phyloP scores from a whole-genome alignment of 176 grass and related monocot species.

The Raddia guianensis region DNA sequence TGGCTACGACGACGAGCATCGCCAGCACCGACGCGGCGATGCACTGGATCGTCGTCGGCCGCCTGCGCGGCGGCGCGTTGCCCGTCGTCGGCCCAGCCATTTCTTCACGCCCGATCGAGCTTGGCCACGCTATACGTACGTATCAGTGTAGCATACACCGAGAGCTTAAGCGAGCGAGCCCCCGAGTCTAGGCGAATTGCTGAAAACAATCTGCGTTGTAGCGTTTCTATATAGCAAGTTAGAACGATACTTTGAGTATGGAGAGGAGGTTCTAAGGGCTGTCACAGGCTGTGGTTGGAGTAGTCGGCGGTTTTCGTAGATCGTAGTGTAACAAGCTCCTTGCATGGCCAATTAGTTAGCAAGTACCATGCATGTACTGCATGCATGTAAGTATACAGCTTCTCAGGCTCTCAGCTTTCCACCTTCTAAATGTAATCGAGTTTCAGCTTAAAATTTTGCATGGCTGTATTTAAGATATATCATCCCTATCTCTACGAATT shows the following conservation, averaged over 20 bases:
- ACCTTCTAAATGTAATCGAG: too few relatives aligned
- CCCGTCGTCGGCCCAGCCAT: slow-evolving; percentile 41
- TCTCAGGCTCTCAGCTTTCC: too few relatives aligned
- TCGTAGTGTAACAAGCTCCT: neutral
- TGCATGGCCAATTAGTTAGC: neutral
- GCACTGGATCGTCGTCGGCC: slow-evolving; percentile 42
- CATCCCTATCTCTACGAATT: too few relatives aligned
- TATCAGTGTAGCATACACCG: neutral
- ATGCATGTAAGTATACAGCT: too few relatives aligned
- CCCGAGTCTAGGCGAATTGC: neutral
- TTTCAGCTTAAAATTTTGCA: too few relatives aligned
- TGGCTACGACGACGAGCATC: slow-evolving; percentile 24
- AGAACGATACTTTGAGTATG: slow-evolving; percentile 63
- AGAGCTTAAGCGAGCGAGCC: neutral
- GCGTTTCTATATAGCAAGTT: slow-evolving; percentile 42
- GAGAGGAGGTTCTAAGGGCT: slow-evolving; percentile 24
- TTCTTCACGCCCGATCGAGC: neutral
- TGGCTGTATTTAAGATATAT: too few relatives aligned
- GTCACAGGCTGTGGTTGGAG: slow-evolving; percentile 50
- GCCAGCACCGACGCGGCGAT: slow-evolving; percentile 43
- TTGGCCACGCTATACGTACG: too few relatives aligned
- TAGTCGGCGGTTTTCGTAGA: slow-evolving; percentile 24
- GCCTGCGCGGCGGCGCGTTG: slow-evolving; percentile 5
- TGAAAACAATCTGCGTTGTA: slow-evolving; percentile 1
- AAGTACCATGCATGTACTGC: neutral